Evolutionary conservation across 305 asterid genomes (phyloP).

Genomic region (Stenogyne calaminthoides): DNA sequence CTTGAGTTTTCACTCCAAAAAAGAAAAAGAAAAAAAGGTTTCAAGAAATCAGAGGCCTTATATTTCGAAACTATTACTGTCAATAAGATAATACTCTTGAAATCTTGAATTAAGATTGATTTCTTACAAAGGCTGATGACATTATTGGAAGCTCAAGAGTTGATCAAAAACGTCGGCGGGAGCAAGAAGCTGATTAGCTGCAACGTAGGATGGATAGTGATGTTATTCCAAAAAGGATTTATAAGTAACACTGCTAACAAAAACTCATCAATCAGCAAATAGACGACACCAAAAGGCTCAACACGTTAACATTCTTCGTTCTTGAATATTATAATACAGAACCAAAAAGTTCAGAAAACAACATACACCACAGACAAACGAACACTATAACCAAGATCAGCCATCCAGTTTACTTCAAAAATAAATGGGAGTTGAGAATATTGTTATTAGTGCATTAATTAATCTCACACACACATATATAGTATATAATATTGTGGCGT

Average conservation of each 20-base stretch:
- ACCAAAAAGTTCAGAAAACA: neutral
- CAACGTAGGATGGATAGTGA: neutral
- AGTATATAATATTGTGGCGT: neutral
- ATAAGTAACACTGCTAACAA: neutral
- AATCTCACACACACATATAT: neutral
- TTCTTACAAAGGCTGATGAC: conserved; percentile 63
- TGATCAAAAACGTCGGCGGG: conserved; percentile 20
- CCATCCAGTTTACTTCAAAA: neutral
- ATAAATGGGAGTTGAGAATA: conserved; percentile 13
- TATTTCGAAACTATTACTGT: neutral
- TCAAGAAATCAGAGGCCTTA: neutral
- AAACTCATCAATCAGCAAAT: neutral
- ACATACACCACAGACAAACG: neutral
- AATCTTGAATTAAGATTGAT: neutral
- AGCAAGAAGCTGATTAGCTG: conserved; percentile 38
- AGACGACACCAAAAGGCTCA: neutral
- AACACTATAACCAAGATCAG: conserved; percentile 11
- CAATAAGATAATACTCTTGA: neutral
- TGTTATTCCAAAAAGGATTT: conserved; percentile 2
- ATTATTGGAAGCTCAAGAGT: conserved; percentile 37
- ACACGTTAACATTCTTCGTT: neutral
- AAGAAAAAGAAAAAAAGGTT: neutral
- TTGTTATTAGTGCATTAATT: neutral
- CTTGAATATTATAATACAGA: neutral
- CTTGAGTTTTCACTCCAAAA: neutral